Conservation (phyloP, 2,329 filamentous ascomycete species). For the Lachnellula subtilissima region DNA sequence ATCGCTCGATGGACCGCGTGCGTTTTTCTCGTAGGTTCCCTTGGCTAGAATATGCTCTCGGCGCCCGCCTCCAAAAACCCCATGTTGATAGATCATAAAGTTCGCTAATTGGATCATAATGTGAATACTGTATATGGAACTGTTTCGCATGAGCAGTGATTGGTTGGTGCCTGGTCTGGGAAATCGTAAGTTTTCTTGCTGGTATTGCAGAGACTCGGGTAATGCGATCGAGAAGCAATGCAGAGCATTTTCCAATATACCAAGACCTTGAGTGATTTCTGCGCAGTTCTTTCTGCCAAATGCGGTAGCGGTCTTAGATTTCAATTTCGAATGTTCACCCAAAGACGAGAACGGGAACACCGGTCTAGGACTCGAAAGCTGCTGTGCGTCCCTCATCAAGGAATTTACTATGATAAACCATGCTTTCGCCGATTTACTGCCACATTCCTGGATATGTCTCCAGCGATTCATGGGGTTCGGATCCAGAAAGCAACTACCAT, state of each 20-base stretch:
- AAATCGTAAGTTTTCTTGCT: slow-evolving; percentile 31
- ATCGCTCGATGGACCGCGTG: background rate
- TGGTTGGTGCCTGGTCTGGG: slow-evolving; percentile 1
- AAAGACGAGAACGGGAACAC: background rate
- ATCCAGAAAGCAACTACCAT: slow-evolving; percentile 30
- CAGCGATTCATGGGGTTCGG: slow-evolving; percentile 27
- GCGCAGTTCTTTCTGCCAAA: background rate
- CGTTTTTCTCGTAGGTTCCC: too few species aligned
- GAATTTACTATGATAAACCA: slow-evolving; percentile 39
- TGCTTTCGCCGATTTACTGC: slow-evolving; percentile 32
- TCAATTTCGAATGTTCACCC: slow-evolving; percentile 9
- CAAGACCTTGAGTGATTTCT: too few species aligned
- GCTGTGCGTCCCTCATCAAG: slow-evolving; percentile 35
- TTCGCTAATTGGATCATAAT: slow-evolving; percentile 8
- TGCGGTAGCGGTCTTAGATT: slow-evolving; percentile 1
- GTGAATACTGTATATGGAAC: slow-evolving; percentile 18
- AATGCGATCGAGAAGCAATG: slow-evolving; percentile 31
- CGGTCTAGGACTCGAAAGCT: slow-evolving; percentile 22
- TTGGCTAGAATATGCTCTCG: background rate
- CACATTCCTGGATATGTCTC: slow-evolving; percentile 28
- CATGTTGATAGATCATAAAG: slow-evolving; percentile 8
- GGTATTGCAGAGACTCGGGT: slow-evolving; percentile 29
- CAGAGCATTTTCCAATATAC: slow-evolving; percentile 25
- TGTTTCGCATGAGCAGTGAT: slow-evolving; percentile 25
- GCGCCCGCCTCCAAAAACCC: slow-evolving; percentile 17